A percentile compares a stretch with the other conserved stretches of the same genome.
Evolutionary conservation across 768 basidiomycete genomes (phyloP).

Genomic region (Collybia nuda): DNA sequence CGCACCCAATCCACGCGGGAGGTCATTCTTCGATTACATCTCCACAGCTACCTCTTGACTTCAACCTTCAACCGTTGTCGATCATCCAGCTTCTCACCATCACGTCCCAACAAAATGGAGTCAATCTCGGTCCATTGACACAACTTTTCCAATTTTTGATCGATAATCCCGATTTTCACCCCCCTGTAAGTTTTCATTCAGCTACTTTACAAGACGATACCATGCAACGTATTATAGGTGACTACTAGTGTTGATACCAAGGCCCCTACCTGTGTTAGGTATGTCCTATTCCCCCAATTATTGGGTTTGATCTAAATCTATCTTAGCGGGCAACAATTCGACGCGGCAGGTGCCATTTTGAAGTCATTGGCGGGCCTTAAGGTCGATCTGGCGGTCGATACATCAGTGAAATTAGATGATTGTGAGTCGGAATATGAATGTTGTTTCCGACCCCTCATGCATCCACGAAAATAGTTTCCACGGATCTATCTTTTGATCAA

Average conservation of each 20-base stretch:
- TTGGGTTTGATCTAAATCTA: slow-evolving; percentile 8
- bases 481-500: slow-evolving; percentile 59
- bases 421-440: slow-evolving; percentile 38
- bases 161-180: slow-evolving; percentile 48
- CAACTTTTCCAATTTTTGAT: slow-evolving; percentile 55
- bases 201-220: neutral
- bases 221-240: slow-evolving; percentile 33
- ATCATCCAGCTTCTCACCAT: slow-evolving; percentile 57
- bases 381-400: slow-evolving; percentile 57
- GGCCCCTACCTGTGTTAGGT: slow-evolving; percentile 61
- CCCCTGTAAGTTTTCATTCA: slow-evolving; percentile 38
- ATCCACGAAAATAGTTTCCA: slow-evolving; percentile 37
- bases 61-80: slow-evolving; percentile 61
- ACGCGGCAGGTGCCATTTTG: slow-evolving; percentile 59
- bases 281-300: slow-evolving; percentile 3
- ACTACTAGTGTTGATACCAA: slow-evolving; percentile 53
- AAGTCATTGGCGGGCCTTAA: slow-evolving; percentile 58
- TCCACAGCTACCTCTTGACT: slow-evolving; percentile 53
- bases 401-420: slow-evolving; percentile 60
- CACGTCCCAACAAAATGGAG: slow-evolving; percentile 51
- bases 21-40: slow-evolving; percentile 64
- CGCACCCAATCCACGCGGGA: slow-evolving; percentile 55
- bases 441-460: neutral
- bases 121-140: slow-evolving; percentile 60
- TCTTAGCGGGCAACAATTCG: slow-evolving; percentile 63